Base-by-base conservation (phyloP, 169 alveolate species). In the Eimeria brunetti region DNA sequence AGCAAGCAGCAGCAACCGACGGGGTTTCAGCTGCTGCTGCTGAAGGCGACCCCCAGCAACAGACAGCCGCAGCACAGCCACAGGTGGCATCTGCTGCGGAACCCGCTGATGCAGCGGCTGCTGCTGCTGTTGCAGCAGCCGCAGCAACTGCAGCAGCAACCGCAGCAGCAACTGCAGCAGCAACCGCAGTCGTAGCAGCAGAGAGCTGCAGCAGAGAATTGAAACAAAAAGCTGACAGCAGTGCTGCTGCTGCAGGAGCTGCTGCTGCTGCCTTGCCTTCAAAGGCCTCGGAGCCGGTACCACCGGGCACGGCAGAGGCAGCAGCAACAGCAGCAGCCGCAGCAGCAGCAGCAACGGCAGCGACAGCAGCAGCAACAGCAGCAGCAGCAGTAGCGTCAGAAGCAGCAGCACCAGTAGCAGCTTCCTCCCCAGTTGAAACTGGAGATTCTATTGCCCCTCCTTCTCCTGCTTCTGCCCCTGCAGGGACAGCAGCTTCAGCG, bases 401-500 rank as follows among this genome's bases (percentile, higher is more conserved):
- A 83, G 76, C 90, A 49, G 56, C 90, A 83, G 75, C 71, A 12
- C 16, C 75, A n/a, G 51, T 51, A 3, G 41, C 53, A 41, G 27
- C 75, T 12, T 83, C 75, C 9, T 49, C 90, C 27, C 56, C 90
- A 6, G 76, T 33, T 14, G 90, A 56, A 6, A 4, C 75, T 6
- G 53, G 11, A 20, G 71, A n/a, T 11, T 49, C 90, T 3, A 58
- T 51, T 7, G 93, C 93, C 46, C 83, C 93, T 6, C 83, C 93
- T 16, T 60, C 93, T 38, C 81, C 93, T 16, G 64, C 93, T 11
- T 86, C 93, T 18, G 78, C 93, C 5, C 81, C 93, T 41, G 78
- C 91, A 36, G 73, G 73, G 44, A 9, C 78, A 30, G 93, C 62
- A 14, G 51, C 93, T 44, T 62, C 83, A 62, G 41, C 64, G 4